Conservation (phyloP, 2,329 filamentous ascomycete genomes). For the Fragosphaeria purpurea region DNA sequence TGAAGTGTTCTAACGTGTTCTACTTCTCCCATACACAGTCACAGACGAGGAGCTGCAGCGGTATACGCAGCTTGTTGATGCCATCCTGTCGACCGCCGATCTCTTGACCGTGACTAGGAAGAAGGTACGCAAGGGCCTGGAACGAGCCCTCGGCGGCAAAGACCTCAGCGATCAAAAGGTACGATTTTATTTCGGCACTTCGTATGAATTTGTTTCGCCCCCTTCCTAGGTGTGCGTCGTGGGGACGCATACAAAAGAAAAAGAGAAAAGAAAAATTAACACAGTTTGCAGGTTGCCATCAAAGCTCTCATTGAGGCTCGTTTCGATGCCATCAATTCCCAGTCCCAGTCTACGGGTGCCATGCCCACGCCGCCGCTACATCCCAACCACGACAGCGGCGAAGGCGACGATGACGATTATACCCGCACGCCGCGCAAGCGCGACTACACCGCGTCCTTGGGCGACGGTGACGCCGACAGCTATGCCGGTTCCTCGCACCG, state of each 20-base stretch:
- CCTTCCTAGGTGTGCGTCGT: too few species aligned
- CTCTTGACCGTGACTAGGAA: conserved; percentile 55
- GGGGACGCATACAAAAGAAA: too few species aligned
- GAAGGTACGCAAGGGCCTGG: conserved; percentile 48
- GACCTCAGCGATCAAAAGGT: conserved; percentile 53
- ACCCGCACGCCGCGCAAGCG: conserved; percentile 24
- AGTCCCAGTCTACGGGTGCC: conserved; percentile 35
- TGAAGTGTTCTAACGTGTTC: background rate
- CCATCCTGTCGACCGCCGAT: conserved; percentile 46
- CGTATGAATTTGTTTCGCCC: too few species aligned
- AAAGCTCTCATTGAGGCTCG: conserved; percentile 63
- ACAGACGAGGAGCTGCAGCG: conserved; percentile 36
- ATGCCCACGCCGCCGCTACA: conserved; percentile 33
- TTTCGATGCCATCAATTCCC: conserved; percentile 58
- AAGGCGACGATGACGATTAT: conserved; percentile 9
- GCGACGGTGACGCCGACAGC: conserved; percentile 17
- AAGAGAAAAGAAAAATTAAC: too few species aligned
- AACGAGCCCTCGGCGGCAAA: conserved; percentile 43
- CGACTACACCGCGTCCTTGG: conserved; percentile 22
- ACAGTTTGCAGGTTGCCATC: conserved; percentile 47
- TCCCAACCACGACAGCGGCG: conserved; percentile 11
- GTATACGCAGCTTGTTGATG: conserved; percentile 51
- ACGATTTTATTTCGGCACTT: conserved; percentile 2
- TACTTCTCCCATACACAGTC: conserved; percentile 26
- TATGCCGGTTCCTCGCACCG: conserved; percentile 15